Evolutionary conservation across 2,329 filamentous ascomycete species (phyloP).

Genomic region (Setomelanomma holmii): DNA sequence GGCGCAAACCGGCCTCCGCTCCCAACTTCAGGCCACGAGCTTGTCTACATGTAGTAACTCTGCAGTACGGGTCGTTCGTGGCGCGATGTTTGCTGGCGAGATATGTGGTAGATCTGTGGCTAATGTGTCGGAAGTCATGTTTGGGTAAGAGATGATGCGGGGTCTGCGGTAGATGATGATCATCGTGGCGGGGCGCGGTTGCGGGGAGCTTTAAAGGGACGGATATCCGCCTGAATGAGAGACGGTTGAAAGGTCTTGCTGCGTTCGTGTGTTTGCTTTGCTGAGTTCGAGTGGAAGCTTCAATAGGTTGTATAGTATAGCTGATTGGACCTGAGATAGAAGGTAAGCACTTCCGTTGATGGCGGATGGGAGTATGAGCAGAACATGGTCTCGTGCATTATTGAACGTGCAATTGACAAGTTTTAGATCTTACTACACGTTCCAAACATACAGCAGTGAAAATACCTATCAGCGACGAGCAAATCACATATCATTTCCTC

Average conservation of each 20-base stretch:
- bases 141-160: slow-evolving; percentile 5
- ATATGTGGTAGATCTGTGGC: neutral
- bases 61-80: neutral
- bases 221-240: slow-evolving; percentile 12
- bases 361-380: too few relatives aligned
- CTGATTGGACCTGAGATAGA: too few relatives aligned
- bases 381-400: too few relatives aligned
- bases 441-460: too few relatives aligned
- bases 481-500: too few relatives aligned
- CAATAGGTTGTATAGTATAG: too few relatives aligned
- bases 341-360: too few relatives aligned
- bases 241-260: neutral
- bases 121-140: neutral
- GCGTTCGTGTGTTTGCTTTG: neutral
- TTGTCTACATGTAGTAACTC: neutral
- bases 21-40: slow-evolving; percentile 7
- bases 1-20: slow-evolving; percentile 18
- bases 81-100: too few relatives aligned
- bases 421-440: too few relatives aligned
- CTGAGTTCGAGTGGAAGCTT: too few relatives aligned
- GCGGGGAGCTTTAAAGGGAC: slow-evolving; percentile 32
- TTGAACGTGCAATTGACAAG: too few relatives aligned
- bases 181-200: slow-evolving; percentile 28
- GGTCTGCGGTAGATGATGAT: slow-evolving; percentile 14
- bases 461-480: too few relatives aligned